phyloP scores from a whole-genome alignment of 441 rosid genomes.

The Manihot esculenta region DNA sequence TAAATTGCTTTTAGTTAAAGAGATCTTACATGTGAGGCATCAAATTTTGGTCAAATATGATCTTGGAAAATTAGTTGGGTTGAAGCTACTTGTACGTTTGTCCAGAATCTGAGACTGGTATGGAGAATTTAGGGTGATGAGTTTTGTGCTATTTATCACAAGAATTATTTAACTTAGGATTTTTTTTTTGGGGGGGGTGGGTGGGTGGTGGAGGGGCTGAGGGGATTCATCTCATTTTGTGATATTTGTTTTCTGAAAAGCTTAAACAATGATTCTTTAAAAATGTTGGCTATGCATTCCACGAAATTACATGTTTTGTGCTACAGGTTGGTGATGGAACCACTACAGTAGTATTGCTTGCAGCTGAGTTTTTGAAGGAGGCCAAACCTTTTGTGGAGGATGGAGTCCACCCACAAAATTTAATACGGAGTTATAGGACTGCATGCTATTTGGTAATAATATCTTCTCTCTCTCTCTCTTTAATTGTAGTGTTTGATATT shows the following conservation, averaged over 20 bases:
- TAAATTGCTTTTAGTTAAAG: not conserved
- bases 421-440: slow-evolving; percentile 83
- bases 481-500: not conserved
- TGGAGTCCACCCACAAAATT: slow-evolving; percentile 92
- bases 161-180: not conserved
- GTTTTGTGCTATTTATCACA: not conserved
- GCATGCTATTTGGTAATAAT: slow-evolving; percentile 61
- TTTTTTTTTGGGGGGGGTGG: no score
- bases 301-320: slow-evolving; percentile 3
- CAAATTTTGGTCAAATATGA: not conserved
- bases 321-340: slow-evolving; percentile 96
- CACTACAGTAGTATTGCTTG: slow-evolving; percentile 94
- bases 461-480: not conserved
- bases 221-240: no score
- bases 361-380: slow-evolving; percentile 92
- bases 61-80: not conserved
- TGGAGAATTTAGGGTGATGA: not conserved
- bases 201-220: no score
- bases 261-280: not conserved
- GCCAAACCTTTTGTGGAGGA: slow-evolving; percentile 97
- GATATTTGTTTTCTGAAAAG: not conserved
- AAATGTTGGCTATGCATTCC: not conserved
- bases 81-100: not conserved
- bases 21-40: not conserved
- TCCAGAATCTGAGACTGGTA: not conserved